Conservation (phyloP, 2,329 filamentous ascomycete species). For the Fusarium graminum region DNA sequence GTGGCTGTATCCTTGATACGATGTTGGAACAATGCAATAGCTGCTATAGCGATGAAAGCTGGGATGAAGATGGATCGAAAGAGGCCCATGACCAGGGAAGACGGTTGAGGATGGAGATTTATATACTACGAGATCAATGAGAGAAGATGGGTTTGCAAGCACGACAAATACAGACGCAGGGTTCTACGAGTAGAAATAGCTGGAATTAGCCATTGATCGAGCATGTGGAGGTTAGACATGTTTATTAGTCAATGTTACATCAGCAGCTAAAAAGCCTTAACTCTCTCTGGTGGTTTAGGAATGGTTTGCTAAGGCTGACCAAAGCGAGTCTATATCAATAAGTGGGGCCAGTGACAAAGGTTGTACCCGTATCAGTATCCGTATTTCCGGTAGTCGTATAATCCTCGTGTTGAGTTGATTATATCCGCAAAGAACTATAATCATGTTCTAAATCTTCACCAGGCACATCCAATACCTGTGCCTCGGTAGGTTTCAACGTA, state of each 20-base stretch:
- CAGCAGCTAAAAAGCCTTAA: conserved; percentile 34
- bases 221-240: conserved; percentile 29
- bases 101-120: conserved; percentile 32
- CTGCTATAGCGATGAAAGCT: conserved; percentile 49
- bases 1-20: conserved; percentile 42
- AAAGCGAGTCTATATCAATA: conserved; percentile 27
- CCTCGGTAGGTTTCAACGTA: too few species aligned
- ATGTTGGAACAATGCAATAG: conserved; percentile 48
- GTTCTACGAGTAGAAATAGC: conserved; percentile 35
- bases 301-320: conserved; percentile 43
- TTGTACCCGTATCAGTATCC: conserved; percentile 18
- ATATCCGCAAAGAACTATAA: too few species aligned
- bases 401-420: background rate
- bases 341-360: conserved; percentile 37
- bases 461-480: too few species aligned
- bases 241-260: conserved; percentile 51
- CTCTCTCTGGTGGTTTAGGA: conserved; percentile 2
- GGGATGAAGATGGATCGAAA: conserved; percentile 48
- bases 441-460: too few species aligned
- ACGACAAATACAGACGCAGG: conserved; percentile 34
- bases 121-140: conserved; percentile 38
- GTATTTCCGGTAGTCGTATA: conserved; percentile 26
- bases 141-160: conserved; percentile 29
- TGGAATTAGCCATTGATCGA: conserved; percentile 30
- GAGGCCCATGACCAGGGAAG: conserved; percentile 50